Conservation (phyloP, 495 filamentous ascomycete species). For the Penicillium flavigenum region DNA sequence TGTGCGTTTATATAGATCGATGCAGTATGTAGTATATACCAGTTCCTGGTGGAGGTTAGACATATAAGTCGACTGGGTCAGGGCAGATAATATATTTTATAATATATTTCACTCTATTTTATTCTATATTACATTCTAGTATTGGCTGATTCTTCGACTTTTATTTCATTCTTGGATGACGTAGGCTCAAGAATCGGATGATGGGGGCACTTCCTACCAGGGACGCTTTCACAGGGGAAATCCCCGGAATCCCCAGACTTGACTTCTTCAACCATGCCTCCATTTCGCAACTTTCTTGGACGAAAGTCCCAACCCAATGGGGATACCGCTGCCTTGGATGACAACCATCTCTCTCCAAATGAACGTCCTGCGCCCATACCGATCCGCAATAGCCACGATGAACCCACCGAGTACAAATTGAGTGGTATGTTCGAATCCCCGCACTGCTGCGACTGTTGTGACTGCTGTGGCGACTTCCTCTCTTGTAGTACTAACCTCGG, state of each 20-base stretch:
- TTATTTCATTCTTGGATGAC: neutral
- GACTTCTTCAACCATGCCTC: slow-evolving; percentile 49
- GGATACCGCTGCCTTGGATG: slow-evolving; percentile 44
- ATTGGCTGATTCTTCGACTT: no score
- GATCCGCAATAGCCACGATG: slow-evolving; percentile 55
- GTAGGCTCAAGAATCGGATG: neutral
- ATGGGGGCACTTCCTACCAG: neutral
- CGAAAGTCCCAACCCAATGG: slow-evolving; percentile 54
- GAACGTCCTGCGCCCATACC: slow-evolving; percentile 52
- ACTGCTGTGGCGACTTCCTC: neutral
- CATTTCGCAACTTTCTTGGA: slow-evolving; percentile 72
- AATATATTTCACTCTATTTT: neutral
- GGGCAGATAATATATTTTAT: neutral
- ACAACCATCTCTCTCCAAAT: slow-evolving; percentile 52
- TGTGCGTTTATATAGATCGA: neutral
- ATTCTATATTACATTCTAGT: no score
- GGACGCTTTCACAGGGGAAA: neutral
- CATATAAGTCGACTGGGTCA: neutral
- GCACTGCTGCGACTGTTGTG: neutral
- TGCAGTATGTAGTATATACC: neutral
- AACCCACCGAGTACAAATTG: slow-evolving; percentile 76
- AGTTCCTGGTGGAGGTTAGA: neutral
- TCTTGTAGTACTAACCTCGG: slow-evolving; percentile 1
- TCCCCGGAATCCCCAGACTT: neutral
- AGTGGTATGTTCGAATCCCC: slow-evolving; percentile 58